These are phyloP conservation scores for Saturnispora bothae DNA, from an alignment of 805 yeast species.

Conservation along the genomic window DNA sequence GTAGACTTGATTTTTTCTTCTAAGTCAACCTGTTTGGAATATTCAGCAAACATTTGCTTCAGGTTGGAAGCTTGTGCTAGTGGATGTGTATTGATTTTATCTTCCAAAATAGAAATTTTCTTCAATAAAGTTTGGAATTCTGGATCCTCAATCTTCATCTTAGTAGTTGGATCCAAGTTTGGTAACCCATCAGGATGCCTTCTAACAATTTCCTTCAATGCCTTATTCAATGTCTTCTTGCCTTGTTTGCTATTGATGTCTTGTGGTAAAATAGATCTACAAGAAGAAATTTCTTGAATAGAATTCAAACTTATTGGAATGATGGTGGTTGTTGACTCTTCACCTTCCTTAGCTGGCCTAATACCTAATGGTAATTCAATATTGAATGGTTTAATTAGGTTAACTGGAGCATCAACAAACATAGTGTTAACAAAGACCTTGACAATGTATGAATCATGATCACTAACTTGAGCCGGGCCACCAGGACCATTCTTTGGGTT, in stretches of 20 bases:
- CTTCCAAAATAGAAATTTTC: slow-evolving; percentile 75
- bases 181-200: slow-evolving; percentile 90
- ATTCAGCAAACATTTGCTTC: slow-evolving; percentile 52
- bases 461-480: slow-evolving; percentile 49
- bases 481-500: slow-evolving; percentile 35
- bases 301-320: slow-evolving; percentile 81
- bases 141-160: slow-evolving; percentile 72
- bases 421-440: slow-evolving; percentile 71
- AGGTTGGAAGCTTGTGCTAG: slow-evolving; percentile 51
- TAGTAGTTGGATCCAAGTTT: slow-evolving; percentile 78
- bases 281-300: slow-evolving; percentile 62
- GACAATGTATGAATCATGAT: slow-evolving; percentile 84
- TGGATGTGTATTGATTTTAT: slow-evolving; percentile 63
- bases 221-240: slow-evolving; percentile 55
- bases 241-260: slow-evolving; percentile 51
- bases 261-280: slow-evolving; percentile 71
- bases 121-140: slow-evolving; percentile 62
- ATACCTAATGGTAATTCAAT: slow-evolving; percentile 83
- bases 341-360: slow-evolving; percentile 69
- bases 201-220: slow-evolving; percentile 68
- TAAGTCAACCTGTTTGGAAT: slow-evolving; percentile 52
- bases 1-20: slow-evolving; percentile 47
- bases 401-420: slow-evolving; percentile 77
- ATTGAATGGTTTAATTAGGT: slow-evolving; percentile 63
- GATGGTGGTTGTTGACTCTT: slow-evolving; percentile 60